A percentile compares a stretch with the other conserved stretches of the same genome.
These are phyloP conservation scores for Russula abietina DNA, from an alignment of 768 basidiomycete genomes.

Conservation along the genomic window DNA sequence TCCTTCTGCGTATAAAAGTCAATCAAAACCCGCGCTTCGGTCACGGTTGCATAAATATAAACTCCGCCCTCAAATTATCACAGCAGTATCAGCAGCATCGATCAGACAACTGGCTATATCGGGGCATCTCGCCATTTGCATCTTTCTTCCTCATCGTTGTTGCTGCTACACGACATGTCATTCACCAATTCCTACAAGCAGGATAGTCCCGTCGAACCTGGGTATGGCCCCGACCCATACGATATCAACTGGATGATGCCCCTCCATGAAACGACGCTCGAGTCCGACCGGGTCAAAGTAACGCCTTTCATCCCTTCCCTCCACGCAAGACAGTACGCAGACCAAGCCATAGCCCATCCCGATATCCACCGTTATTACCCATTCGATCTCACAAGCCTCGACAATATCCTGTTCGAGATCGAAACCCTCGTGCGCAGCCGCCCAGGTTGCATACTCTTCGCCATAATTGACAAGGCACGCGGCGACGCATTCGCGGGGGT, in stretches of 20 bases:
- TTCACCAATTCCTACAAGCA: neutral
- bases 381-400: constrained; percentile 25
- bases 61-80: neutral
- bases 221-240: constrained; percentile 32
- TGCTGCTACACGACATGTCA: constrained; percentile 11
- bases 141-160: neutral
- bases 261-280: constrained; percentile 30
- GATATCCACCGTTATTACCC: constrained; percentile 34
- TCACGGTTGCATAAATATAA: no score
- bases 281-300: constrained; percentile 36
- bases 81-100: neutral
- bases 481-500: constrained; percentile 35
- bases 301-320: constrained; percentile 36
- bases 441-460: constrained; percentile 31
- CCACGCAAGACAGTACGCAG: constrained; percentile 32
- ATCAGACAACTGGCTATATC: neutral
- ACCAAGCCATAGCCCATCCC: constrained; percentile 26
- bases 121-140: no score
- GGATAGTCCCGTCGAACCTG: constrained; percentile 11
- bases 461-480: constrained; percentile 38
- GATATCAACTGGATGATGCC: constrained; percentile 39
- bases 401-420: constrained; percentile 26
- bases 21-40: neutral
- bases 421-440: constrained; percentile 25
- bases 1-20: neutral